Evolutionary conservation across 1,284 basidiomycete species (phyloP), one percentile per base, ranked within the genome.

Genomic region (Irpex lacteus): DNA sequence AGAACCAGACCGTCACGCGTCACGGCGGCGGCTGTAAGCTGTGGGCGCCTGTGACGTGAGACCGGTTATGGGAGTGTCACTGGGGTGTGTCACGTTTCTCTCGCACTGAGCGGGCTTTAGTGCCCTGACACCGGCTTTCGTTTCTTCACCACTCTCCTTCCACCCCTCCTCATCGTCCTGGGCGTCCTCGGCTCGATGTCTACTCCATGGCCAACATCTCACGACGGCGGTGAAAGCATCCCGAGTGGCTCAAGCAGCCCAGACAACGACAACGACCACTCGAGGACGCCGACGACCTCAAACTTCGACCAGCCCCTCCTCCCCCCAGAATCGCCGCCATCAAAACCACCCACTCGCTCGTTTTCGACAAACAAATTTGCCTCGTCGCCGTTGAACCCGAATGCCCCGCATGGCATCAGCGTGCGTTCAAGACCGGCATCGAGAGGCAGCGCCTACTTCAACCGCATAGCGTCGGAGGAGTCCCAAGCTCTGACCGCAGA

Each of bases 341-440:
- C 69, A 4, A 68, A 70, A 60, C 52, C 73, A 0, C 67, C 74
- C 40, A 66, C 75, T 34, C 78, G 74, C 65, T 77, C 79, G 1
- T 71, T 73, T 36, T 70, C 73, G 32, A 64, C 62, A 36, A 61
- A 74, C 26, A 72, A 66, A 61, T 81, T 81, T 65, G 73, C 80
- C 40, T 80, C 81, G 40, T 84, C 83, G 15, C 82, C 83, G 4
- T 75, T 84, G 50, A 84, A 84, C 65, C 82, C 82, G 36, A 78
- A 81, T 63, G 36, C 67, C 11, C 49, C 69, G 49, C 70, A 70
- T 44, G 63, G 62, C 68, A 64, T 63, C 38, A 56, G 6, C 54
- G 26, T 56, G 6, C 74, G 72, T 57, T 70, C 76, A 60, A 64
- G 74, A 64, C 70, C 79, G 52, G 69, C 61, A 60, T 70, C 76